These are phyloP conservation scores for Asterophora lycoperdoides DNA, from an alignment of 768 basidiomycete genomes.

Conservation along the genomic window DNA sequence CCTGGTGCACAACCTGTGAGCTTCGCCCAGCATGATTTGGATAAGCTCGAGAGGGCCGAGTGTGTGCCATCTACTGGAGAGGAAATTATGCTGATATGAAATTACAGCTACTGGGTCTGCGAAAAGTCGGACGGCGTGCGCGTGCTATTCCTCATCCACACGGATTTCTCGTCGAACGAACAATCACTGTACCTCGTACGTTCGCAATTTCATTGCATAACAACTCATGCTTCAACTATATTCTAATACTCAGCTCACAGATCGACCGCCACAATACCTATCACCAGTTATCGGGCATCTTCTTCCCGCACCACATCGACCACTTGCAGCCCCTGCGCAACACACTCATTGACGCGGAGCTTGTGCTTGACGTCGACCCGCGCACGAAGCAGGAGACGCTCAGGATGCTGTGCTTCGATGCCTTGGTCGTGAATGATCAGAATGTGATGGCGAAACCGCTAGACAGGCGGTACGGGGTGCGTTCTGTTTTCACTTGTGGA, in stretches of 20 bases:
- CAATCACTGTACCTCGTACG: slow-evolving; percentile 77
- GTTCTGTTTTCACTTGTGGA: slow-evolving; percentile 22
- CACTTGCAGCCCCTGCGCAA: slow-evolving; percentile 63
- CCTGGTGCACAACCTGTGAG: slow-evolving; percentile 96
- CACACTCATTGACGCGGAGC: slow-evolving; percentile 89
- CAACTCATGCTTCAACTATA: too few relatives aligned
- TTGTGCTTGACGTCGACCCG: slow-evolving; percentile 87
- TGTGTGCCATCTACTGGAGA: slow-evolving; percentile 31
- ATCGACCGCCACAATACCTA: slow-evolving; percentile 94
- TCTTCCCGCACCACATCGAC: slow-evolving; percentile 86
- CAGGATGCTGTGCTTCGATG: slow-evolving; percentile 88
- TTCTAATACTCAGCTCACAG: slow-evolving; percentile 34
- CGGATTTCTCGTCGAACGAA: slow-evolving; percentile 45
- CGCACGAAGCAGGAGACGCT: slow-evolving; percentile 70
- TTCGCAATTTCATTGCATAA: slow-evolving; percentile 6
- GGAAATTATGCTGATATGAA: too few relatives aligned
- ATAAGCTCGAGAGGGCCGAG: slow-evolving; percentile 81
- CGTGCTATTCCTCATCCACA: slow-evolving; percentile 77
- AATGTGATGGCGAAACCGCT: slow-evolving; percentile 84
- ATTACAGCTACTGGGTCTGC: slow-evolving; percentile 91
- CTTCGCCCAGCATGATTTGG: slow-evolving; percentile 67
- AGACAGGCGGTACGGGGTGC: slow-evolving; percentile 86
- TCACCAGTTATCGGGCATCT: slow-evolving; percentile 68
- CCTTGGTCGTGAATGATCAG: slow-evolving; percentile 78
- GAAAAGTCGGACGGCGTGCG: slow-evolving; percentile 97